phyloP scores from a whole-genome alignment of 164 flowering plant species.

The Nelumbo lutea region DNA sequence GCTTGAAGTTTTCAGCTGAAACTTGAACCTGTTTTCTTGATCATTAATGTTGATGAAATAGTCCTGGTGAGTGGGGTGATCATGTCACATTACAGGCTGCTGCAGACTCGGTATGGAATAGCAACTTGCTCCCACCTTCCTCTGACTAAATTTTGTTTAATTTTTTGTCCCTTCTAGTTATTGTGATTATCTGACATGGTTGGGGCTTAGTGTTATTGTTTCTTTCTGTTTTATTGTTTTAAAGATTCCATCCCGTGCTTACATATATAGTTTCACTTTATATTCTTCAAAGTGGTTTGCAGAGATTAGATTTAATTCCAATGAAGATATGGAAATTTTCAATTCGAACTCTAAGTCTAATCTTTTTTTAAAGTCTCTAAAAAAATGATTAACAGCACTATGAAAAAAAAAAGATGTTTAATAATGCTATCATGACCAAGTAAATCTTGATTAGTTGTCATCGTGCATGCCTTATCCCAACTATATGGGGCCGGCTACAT shows the following conservation, averaged over 20 bases:
- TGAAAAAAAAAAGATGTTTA: too few relatives aligned
- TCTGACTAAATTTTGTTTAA: not conserved
- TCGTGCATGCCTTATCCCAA: too few relatives aligned
- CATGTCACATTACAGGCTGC: constrained; percentile 88
- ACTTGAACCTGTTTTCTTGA: constrained; percentile 7
- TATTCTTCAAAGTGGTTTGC: not conserved
- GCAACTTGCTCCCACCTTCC: not conserved
- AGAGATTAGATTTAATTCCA: not conserved
- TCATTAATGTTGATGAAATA: constrained; percentile 23
- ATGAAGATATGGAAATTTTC: not conserved
- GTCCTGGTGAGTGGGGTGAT: constrained; percentile 98
- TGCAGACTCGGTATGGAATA: constrained; percentile 71
- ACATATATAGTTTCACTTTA: not conserved
- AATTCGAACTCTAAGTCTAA: not conserved
- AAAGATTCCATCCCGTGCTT: not conserved
- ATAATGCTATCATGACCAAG: too few relatives aligned
- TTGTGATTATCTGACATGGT: not conserved
- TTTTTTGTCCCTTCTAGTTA: not conserved
- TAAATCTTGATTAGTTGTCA: too few relatives aligned
- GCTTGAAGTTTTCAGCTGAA: not conserved
- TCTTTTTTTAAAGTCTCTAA: not conserved
- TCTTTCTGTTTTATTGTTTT: not conserved
- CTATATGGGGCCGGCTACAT: too few relatives aligned
- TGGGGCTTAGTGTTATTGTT: not conserved
- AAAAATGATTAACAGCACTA: not conserved